These are phyloP conservation scores for Boletus vinaceobasis DNA, from an alignment of 768 basidiomycete genomes.

Conservation along the genomic window DNA sequence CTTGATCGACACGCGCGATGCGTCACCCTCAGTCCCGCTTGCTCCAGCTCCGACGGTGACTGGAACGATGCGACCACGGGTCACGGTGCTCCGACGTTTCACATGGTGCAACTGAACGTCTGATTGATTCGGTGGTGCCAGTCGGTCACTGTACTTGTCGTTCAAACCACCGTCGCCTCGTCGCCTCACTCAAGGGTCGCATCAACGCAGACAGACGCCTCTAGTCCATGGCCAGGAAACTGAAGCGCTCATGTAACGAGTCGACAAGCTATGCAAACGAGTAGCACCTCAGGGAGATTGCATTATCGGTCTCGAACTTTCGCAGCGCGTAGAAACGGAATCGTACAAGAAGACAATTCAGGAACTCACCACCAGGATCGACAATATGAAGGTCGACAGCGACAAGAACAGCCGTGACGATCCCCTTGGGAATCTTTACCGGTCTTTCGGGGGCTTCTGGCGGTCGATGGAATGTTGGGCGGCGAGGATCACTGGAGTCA, in stretches of 20 bases:
- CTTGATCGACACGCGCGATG: neutral
- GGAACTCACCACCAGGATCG: conserved; percentile 11
- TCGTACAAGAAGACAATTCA: conserved; percentile 1
- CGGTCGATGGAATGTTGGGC: conserved; percentile 3
- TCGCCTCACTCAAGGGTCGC: conserved; percentile 19
- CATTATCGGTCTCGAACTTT: conserved; percentile 8
- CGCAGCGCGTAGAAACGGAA: conserved; percentile 1
- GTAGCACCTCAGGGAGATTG: conserved; percentile 12
- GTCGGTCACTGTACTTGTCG: neutral
- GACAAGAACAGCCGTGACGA: conserved; percentile 2
- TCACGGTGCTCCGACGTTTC: neutral
- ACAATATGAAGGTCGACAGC: neutral
- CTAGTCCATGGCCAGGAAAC: neutral
- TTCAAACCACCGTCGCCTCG: conserved; percentile 1
- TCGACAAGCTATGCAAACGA: conserved; percentile 6
- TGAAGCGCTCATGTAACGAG: conserved; percentile 4
- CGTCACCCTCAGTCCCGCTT: neutral
- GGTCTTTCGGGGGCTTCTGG: neutral
- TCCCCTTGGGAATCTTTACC: neutral
- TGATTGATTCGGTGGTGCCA: conserved; percentile 1
- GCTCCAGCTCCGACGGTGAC: neutral
- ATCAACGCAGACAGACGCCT: neutral
- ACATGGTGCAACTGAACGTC: neutral
- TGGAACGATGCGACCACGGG: neutral
- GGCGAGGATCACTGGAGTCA: conserved; percentile 8